Conservation (phyloP, 2,329 filamentous ascomycete genomes). For the Colletotrichum chlorophyti region DNA sequence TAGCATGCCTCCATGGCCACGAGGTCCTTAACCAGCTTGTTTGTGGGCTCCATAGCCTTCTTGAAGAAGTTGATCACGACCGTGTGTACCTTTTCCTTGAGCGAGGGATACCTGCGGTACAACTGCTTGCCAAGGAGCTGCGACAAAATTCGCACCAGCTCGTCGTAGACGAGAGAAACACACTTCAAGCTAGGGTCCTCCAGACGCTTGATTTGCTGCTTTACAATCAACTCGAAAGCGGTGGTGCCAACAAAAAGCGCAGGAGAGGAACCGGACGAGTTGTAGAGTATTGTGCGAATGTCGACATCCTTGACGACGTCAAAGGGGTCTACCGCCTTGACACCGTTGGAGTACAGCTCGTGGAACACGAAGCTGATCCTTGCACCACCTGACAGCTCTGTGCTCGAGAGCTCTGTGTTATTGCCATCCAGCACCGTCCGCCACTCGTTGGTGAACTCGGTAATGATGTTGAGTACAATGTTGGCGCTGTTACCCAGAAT, state of each 20-base stretch:
- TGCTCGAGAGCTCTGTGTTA: slow-evolving; percentile 93
- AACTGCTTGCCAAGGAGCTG: slow-evolving; percentile 88
- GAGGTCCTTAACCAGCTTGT: slow-evolving; percentile 93
- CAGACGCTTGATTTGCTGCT: slow-evolving; percentile 95
- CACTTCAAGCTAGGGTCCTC: slow-evolving; percentile 98
- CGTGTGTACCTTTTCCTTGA: slow-evolving; percentile 96
- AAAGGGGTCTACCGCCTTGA: slow-evolving; percentile 98
- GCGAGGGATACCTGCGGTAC: slow-evolving; percentile 88
- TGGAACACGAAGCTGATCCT: slow-evolving; percentile 99
- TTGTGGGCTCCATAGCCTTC: slow-evolving; percentile 97
- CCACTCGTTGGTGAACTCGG: slow-evolving; percentile 98
- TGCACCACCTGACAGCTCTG: slow-evolving; percentile 93
- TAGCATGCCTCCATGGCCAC: slow-evolving; percentile 97
- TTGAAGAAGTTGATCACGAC: slow-evolving; percentile 97
- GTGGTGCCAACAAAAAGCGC: slow-evolving; percentile 97
- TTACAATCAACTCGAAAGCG: slow-evolving; percentile 98
- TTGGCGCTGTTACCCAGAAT: slow-evolving; percentile 96
- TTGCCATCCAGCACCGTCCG: slow-evolving; percentile 95
- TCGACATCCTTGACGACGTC: slow-evolving; percentile 97
- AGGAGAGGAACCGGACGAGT: slow-evolving; percentile 97
- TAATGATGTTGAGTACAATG: slow-evolving; percentile 98
- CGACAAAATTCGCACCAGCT: slow-evolving; percentile 91
- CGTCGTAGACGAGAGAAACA: slow-evolving; percentile 95
- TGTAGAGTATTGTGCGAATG: slow-evolving; percentile 96
- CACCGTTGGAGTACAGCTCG: slow-evolving; percentile 94